A percentile compares a stretch with the other conserved stretches of the same genome.
Conservation (phyloP, 202 grass and related monocot species). For the Digitaria exilis region DNA sequence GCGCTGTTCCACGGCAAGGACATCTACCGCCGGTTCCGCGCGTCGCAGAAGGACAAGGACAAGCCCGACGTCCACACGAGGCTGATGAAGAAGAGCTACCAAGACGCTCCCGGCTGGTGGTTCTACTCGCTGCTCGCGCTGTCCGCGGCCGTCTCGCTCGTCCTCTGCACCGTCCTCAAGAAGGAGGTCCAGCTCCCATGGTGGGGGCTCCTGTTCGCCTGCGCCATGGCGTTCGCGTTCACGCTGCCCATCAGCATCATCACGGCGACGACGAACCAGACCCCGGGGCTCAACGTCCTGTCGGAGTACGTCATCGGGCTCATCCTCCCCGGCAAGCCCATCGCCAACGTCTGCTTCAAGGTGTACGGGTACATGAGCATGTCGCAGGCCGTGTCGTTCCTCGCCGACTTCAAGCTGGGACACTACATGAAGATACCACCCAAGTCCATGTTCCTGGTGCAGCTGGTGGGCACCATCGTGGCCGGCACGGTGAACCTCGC, state of each 20-base stretch:
- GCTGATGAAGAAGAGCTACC: conserved; percentile 52
- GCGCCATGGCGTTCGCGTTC: conserved; percentile 70
- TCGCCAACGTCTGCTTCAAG: conserved; percentile 74
- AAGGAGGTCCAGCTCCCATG: conserved; percentile 76
- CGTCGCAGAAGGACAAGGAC: conserved; percentile 41
- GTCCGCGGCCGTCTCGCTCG: conserved; percentile 33
- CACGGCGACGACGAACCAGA: conserved; percentile 80
- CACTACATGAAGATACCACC: conserved; percentile 86
- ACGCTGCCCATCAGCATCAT: conserved; percentile 86
- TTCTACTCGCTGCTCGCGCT: conserved; percentile 40
- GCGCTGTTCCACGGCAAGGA: conserved; percentile 67
- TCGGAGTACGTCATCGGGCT: conserved; percentile 64
- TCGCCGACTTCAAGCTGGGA: conserved; percentile 67
- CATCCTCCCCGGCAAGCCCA: conserved; percentile 60
- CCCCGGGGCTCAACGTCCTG: conserved; percentile 61
- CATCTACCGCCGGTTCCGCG: conserved; percentile 54
- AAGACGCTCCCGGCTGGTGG: conserved; percentile 58
- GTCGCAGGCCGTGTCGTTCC: conserved; percentile 57
- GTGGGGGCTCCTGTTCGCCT: conserved; percentile 79
- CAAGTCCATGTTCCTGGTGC: conserved; percentile 69
- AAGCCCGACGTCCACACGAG: conserved; percentile 63
- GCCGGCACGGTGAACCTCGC: conserved; percentile 55
- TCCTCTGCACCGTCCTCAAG: conserved; percentile 72
- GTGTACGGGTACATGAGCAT: conserved; percentile 68
- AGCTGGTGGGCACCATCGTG: conserved; percentile 54